A percentile compares a stretch with the other conserved stretches of the same genome.
Evolutionary conservation across 768 basidiomycete species (phyloP).

Genomic region (Xerocomellus dryophilus): DNA sequence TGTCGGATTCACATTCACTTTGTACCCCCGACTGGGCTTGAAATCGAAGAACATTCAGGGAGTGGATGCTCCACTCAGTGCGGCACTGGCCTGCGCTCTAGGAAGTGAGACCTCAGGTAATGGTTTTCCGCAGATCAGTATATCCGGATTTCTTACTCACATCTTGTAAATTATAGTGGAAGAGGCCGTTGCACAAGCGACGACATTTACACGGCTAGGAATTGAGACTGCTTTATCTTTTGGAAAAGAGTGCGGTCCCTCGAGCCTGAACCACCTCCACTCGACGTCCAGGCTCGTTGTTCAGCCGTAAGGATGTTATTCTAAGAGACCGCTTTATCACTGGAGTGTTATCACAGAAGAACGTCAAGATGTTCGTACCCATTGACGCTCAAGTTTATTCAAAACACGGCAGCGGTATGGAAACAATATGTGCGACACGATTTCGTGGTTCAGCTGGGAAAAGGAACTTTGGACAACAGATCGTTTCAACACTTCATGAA

Average conservation of each 20-base stretch:
- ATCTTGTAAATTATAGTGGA: background rate
- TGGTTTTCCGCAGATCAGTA: background rate
- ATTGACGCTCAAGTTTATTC: background rate
- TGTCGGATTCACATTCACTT: background rate
- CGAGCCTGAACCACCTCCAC: background rate
- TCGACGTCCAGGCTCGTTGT: background rate
- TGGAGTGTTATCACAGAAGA: background rate
- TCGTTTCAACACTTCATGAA: slow-evolving; percentile 3
- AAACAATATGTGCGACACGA: slow-evolving; percentile 1
- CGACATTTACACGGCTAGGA: background rate
- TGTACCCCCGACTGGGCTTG: background rate
- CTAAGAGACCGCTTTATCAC: background rate
- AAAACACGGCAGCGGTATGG: background rate
- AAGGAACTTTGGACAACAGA: background rate
- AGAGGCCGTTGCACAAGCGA: background rate
- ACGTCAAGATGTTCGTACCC: background rate
- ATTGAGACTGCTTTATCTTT: background rate
- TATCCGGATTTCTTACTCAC: background rate
- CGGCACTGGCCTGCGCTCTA: background rate
- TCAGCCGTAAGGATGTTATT: background rate
- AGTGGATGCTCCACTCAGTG: background rate
- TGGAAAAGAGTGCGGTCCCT: background rate
- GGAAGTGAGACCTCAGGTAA: background rate
- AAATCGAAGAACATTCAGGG: background rate
- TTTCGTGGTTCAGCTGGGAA: slow-evolving; percentile 3